phyloP scores from a whole-genome alignment of 192 early-diverging fungal species.

The Entomortierella parvispora region DNA sequence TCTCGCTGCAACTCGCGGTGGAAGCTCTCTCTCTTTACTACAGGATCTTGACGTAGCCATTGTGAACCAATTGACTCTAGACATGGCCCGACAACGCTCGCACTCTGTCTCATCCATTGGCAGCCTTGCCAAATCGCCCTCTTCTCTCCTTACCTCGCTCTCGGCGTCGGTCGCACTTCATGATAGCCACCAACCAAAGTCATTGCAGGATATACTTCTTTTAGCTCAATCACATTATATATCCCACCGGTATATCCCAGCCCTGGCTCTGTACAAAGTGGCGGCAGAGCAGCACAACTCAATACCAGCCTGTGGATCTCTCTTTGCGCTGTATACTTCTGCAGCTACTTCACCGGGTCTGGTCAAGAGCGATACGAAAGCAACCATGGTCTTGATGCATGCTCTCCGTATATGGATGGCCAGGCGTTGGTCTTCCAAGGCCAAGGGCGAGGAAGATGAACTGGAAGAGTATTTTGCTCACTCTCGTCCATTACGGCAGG shows the following conservation, averaged over 20 bases:
- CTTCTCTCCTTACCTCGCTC: slow-evolving; percentile 12
- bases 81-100: slow-evolving; percentile 42
- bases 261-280: slow-evolving; percentile 29
- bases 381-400: slow-evolving; percentile 30
- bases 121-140: slow-evolving; percentile 20
- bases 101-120: slow-evolving; percentile 30
- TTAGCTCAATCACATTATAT: slow-evolving; percentile 48
- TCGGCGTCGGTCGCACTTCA: slow-evolving; percentile 22
- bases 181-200: slow-evolving; percentile 24
- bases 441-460: slow-evolving; percentile 26
- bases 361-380: slow-evolving; percentile 39
- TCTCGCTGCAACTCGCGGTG: background rate
- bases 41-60: slow-evolving; percentile 18
- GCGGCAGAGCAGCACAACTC: slow-evolving; percentile 43
- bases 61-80: background rate
- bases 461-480: slow-evolving; percentile 52
- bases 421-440: slow-evolving; percentile 29
- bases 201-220: slow-evolving; percentile 46
- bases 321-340: slow-evolving; percentile 48
- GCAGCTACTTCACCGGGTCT: slow-evolving; percentile 26
- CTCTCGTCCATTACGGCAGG: slow-evolving; percentile 12
- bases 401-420: slow-evolving; percentile 49
- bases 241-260: slow-evolving; percentile 42
- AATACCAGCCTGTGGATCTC: slow-evolving; percentile 36
- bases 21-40: slow-evolving; percentile 10